These are phyloP conservation scores for Hanseniaspora lindneri DNA, from an alignment of 805 yeast genomes.

Conservation along the genomic window DNA sequence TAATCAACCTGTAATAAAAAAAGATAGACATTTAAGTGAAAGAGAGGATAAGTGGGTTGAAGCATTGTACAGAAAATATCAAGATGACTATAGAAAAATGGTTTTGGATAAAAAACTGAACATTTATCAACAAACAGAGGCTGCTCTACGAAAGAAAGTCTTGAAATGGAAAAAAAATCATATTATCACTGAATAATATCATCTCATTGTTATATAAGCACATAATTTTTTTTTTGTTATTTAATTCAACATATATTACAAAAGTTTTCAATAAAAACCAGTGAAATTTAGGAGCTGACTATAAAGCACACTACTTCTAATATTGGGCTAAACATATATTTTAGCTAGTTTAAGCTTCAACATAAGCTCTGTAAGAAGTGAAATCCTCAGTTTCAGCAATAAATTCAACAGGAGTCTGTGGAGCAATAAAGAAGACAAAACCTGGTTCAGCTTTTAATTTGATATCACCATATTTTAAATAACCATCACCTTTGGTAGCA, in stretches of 20 bases:
- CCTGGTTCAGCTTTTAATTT: constrained; percentile 52
- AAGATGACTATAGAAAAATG: constrained; percentile 83
- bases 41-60: constrained; percentile 68
- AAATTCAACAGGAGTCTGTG: constrained; percentile 55
- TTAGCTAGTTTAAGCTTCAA: constrained; percentile 41
- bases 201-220: neutral
- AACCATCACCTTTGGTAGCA: constrained; percentile 71
- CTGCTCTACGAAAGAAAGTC: constrained; percentile 65
- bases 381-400: constrained; percentile 42
- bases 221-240: neutral
- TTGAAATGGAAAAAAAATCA: constrained; percentile 52
- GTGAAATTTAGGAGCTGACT: no score
- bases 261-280: no score
- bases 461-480: constrained; percentile 34
- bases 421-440: constrained; percentile 73
- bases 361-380: constrained; percentile 83
- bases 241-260: no score
- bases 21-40: constrained; percentile 48
- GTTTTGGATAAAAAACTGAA: constrained; percentile 82
- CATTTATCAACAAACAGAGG: constrained; percentile 70
- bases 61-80: constrained; percentile 58
- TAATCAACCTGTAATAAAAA: constrained; percentile 30
- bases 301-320: no score
- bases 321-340: no score
- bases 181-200: constrained; percentile 22